These are phyloP conservation scores for Streptanthus diversifolius DNA, from an alignment of 345 rosid species.

Conservation along the genomic window DNA sequence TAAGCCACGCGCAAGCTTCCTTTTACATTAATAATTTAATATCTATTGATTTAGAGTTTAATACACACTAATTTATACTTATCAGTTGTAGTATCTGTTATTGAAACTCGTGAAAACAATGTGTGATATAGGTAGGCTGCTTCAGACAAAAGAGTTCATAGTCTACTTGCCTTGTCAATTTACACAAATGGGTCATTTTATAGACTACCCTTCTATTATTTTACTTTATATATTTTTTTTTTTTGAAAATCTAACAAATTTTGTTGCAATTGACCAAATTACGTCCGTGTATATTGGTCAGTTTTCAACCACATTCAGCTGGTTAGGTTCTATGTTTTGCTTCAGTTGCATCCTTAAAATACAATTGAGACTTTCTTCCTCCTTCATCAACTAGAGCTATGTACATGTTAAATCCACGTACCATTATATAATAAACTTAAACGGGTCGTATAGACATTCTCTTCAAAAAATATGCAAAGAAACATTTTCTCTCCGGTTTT, in stretches of 20 bases:
- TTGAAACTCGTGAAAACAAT: not conserved
- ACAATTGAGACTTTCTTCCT: not conserved
- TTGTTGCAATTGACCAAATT: not conserved
- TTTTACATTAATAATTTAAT: not conserved
- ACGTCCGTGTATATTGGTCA: not conserved
- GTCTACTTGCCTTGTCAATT: not conserved
- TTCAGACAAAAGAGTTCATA: not conserved
- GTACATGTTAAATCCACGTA: not conserved
- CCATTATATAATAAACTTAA: too few relatives aligned
- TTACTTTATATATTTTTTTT: not conserved
- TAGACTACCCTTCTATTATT: not conserved
- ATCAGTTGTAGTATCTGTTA: not conserved
- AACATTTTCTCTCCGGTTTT: not conserved
- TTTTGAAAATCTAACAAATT: not conserved
- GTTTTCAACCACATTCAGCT: not conserved
- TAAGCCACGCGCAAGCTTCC: constrained; percentile 15
- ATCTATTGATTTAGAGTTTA: not conserved
- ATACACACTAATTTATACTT: not conserved
- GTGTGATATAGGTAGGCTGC: not conserved
- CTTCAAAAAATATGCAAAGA: not conserved
- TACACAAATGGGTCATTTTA: not conserved
- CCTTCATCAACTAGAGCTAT: not conserved
- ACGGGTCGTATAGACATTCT: not conserved
- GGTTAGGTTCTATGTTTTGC: not conserved
- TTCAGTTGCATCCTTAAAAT: not conserved